These are phyloP conservation scores for Gardenia jasminoides DNA, from an alignment of 257 asterid species.

Conservation along the genomic window DNA sequence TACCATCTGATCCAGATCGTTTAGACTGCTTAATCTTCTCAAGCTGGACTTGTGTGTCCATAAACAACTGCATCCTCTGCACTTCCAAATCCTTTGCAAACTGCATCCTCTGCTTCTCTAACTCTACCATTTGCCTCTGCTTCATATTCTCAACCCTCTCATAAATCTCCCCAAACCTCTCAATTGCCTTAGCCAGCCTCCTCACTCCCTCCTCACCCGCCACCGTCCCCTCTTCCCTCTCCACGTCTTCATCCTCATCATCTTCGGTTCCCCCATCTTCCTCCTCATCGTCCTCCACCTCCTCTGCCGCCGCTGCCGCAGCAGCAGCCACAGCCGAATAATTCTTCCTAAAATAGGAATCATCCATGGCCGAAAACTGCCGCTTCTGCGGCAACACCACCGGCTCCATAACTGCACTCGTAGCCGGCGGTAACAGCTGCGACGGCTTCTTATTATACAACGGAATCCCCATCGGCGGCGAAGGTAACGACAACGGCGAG, in stretches of 20 bases:
- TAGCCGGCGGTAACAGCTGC: constrained; percentile 42
- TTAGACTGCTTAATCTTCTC: constrained; percentile 58
- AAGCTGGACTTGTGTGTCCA: constrained; percentile 70
- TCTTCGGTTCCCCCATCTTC: constrained; percentile 40
- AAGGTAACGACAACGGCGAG: background rate
- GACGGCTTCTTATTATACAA: constrained; percentile 16
- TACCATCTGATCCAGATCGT: constrained; percentile 66
- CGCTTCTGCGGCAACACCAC: constrained; percentile 64
- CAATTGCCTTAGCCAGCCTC: constrained; percentile 68
- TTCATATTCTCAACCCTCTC: constrained; percentile 79
- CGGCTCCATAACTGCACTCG: constrained; percentile 35
- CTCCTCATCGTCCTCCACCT: constrained; percentile 43
- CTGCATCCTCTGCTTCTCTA: constrained; percentile 89
- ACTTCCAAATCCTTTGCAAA: constrained; percentile 84
- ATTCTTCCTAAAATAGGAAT: constrained; percentile 51
- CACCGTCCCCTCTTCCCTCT: constrained; percentile 33
- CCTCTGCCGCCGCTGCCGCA: constrained; percentile 33
- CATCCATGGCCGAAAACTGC: constrained; percentile 38
- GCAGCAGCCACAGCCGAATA: constrained; percentile 72
- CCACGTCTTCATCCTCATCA: constrained; percentile 38
- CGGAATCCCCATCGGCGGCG: constrained; percentile 34
- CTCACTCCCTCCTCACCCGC: constrained; percentile 52
- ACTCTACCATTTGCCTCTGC: constrained; percentile 78
- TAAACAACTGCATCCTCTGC: constrained; percentile 74
- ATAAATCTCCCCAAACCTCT: constrained; percentile 67